Conservation (phyloP, 2,329 filamentous ascomycete species). For the Phyllosticta capitalensis region DNA sequence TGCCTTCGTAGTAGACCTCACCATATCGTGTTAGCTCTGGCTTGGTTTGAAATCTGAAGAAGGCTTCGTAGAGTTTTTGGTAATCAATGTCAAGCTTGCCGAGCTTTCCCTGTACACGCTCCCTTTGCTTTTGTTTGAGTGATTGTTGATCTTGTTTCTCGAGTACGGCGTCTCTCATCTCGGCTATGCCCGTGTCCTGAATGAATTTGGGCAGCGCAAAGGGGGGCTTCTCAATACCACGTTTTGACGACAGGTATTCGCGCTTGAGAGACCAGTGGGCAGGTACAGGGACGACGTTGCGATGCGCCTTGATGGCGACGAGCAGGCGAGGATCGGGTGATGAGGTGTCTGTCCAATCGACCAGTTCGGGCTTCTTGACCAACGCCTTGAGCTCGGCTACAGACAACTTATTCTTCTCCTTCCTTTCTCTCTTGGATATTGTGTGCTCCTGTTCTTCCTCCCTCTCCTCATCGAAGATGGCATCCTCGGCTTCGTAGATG, state of each 20-base stretch:
- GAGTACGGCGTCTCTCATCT: constrained; percentile 93
- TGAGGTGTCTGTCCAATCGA: constrained; percentile 95
- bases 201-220: constrained; percentile 95
- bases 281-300: constrained; percentile 92
- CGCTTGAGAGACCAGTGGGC: constrained; percentile 92
- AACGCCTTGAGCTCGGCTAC: constrained; percentile 92
- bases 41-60: constrained; percentile 96
- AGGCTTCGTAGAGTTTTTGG: constrained; percentile 94
- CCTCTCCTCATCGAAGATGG: constrained; percentile 78
- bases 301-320: constrained; percentile 88
- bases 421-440: constrained; percentile 89
- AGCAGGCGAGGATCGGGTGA: constrained; percentile 81
- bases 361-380: constrained; percentile 82
- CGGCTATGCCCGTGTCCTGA: constrained; percentile 89
- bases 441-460: constrained; percentile 53
- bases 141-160: constrained; percentile 91
- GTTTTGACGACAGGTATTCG: constrained; percentile 93
- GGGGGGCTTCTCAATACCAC: constrained; percentile 89
- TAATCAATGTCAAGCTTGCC: constrained; percentile 98
- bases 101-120: constrained; percentile 90
- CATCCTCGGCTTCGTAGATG: constrained; percentile 75
- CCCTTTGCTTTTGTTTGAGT: constrained; percentile 90
- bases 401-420: constrained; percentile 82
- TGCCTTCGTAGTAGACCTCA: constrained; percentile 99
- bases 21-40: constrained; percentile 88